These are phyloP conservation scores for Clonostachys rosea DNA, from an alignment of 2,329 filamentous ascomycete genomes.

Conservation along the genomic window DNA sequence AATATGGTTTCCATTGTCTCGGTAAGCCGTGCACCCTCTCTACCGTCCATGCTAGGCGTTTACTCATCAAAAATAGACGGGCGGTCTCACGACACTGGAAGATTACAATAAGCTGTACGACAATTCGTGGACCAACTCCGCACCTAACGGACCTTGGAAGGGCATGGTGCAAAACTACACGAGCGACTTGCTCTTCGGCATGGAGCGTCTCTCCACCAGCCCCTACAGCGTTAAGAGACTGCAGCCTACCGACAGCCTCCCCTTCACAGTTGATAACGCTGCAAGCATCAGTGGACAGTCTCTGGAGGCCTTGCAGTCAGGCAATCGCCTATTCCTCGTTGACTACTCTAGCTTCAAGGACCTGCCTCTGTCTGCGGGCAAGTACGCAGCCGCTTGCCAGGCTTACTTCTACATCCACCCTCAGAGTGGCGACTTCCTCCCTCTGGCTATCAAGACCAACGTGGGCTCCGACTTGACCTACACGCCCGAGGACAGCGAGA, in stretches of 20 bases:
- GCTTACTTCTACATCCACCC: slow-evolving; percentile 40
- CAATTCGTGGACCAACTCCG: too few relatives aligned
- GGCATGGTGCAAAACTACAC: slow-evolving; percentile 37
- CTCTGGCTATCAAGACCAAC: slow-evolving; percentile 43
- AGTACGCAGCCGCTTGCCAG: slow-evolving; percentile 33
- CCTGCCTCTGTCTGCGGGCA: slow-evolving; percentile 1
- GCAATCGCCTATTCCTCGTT: slow-evolving; percentile 34
- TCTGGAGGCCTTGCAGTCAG: slow-evolving; percentile 20
- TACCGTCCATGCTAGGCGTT: too few relatives aligned
- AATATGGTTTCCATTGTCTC: too few relatives aligned
- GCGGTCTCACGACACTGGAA: too few relatives aligned
- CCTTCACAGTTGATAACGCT: slow-evolving; percentile 27
- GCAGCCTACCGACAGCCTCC: slow-evolving; percentile 10
- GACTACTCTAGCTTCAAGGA: slow-evolving; percentile 13
- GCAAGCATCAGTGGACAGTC: slow-evolving; percentile 21
- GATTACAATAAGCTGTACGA: too few relatives aligned
- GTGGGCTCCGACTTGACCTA: slow-evolving; percentile 27
- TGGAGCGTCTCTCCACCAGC: slow-evolving; percentile 37
- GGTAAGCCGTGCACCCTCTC: too few relatives aligned
- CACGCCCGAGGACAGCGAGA: slow-evolving; percentile 33
- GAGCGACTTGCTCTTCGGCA: slow-evolving; percentile 38
- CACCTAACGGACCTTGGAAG: too few relatives aligned
- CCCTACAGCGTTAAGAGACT: slow-evolving; percentile 30
- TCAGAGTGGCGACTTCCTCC: slow-evolving; percentile 34
- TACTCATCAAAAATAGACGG: too few relatives aligned